These are phyloP conservation scores for Chrysoporthe deuterocubensis DNA, from an alignment of 2,329 filamentous ascomycete genomes.

Conservation along the genomic window DNA sequence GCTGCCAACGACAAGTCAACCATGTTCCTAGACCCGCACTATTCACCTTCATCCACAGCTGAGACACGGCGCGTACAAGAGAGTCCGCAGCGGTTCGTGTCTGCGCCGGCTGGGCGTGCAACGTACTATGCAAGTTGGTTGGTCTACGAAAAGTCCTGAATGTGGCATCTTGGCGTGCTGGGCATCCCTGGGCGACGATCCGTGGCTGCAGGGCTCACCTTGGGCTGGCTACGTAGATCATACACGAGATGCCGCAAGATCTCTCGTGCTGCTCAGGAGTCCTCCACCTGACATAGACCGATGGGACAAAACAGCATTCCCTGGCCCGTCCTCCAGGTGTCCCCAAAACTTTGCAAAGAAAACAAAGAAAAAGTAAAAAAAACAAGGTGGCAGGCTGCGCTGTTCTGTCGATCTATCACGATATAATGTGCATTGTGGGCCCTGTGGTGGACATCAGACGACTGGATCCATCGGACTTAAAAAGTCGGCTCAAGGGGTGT, in stretches of 20 bases:
- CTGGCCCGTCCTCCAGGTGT: background rate
- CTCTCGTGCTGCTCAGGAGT: background rate
- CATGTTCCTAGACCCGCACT: too few relatives aligned
- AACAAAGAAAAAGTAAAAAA: background rate
- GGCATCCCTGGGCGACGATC: background rate
- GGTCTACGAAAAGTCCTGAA: too few relatives aligned
- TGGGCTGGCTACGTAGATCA: conserved; percentile 1
- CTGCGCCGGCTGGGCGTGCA: too few relatives aligned
- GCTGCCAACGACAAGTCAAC: too few relatives aligned
- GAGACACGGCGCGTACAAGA: too few relatives aligned
- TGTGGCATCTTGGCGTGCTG: background rate
- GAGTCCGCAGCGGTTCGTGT: too few relatives aligned
- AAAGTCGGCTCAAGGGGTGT: background rate
- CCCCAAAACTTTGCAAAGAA: background rate
- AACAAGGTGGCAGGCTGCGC: background rate
- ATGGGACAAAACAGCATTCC: background rate
- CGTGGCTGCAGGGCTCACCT: conserved; percentile 1
- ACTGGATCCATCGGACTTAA: background rate
- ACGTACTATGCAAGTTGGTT: too few relatives aligned
- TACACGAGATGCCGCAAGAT: conserved; percentile 1
- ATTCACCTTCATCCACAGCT: too few relatives aligned
- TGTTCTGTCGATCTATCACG: background rate
- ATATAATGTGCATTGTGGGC: background rate
- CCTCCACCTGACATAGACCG: background rate
- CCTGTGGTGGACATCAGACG: too few relatives aligned